Evolutionary conservation across 352 stramenopile genomes (phyloP).

Genomic region (Globisporangium lucens): DNA sequence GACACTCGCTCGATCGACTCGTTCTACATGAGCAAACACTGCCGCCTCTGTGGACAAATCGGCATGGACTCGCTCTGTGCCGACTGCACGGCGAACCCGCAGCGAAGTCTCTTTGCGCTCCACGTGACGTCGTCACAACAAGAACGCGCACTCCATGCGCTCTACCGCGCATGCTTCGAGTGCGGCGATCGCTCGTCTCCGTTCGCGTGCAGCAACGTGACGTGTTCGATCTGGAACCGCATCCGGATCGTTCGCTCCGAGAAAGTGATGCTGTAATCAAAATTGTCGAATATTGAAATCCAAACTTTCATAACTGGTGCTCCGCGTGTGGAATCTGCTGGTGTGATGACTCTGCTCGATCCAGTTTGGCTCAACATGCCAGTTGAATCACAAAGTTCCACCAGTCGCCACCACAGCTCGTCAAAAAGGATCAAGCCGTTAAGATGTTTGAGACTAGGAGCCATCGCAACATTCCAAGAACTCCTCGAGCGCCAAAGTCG

Average conservation of each 20-base stretch:
- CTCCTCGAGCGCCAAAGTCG: background rate
- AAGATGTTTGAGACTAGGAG: background rate
- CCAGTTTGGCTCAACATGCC: background rate
- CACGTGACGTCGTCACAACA: conserved; percentile 37
- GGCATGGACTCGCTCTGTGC: conserved; percentile 50
- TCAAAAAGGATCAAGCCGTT: no score
- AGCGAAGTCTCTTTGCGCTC: conserved; percentile 66
- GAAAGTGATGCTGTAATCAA: conserved; percentile 30
- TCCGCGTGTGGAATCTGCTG: no score
- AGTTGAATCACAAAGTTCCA: background rate
- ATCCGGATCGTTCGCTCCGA: conserved; percentile 37
- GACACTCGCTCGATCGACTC: conserved; percentile 64
- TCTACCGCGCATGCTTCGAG: conserved; percentile 39
- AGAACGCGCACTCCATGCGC: conserved; percentile 35
- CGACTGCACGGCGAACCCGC: conserved; percentile 47
- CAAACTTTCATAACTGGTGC: no score
- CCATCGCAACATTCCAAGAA: background rate
- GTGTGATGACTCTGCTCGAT: no score
- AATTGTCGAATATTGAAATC: no score
- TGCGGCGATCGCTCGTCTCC: conserved; percentile 57
- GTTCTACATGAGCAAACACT: conserved; percentile 85
- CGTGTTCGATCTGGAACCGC: conserved; percentile 69
- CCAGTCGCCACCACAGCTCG: no score
- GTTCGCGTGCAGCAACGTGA: conserved; percentile 44
- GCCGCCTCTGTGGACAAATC: conserved; percentile 64